A percentile compares a stretch with the other conserved stretches of the same genome.
phyloP scores from a whole-genome alignment of 2,329 filamentous ascomycete species.

The Hypoxylon sp. region DNA sequence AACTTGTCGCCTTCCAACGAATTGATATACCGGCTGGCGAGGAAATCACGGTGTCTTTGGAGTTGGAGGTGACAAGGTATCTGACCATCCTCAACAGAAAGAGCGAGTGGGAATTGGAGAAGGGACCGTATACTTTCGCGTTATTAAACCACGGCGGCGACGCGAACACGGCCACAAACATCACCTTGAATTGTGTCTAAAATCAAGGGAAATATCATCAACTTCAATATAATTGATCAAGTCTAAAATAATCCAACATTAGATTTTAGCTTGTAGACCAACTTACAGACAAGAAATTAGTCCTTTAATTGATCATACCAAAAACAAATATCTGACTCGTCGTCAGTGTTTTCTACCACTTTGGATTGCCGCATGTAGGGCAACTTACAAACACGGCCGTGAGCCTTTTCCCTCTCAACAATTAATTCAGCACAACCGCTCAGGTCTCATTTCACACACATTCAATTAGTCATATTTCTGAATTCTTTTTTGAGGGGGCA shows the following conservation, averaged over 20 bases:
- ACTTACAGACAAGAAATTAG: not conserved
- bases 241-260: not conserved
- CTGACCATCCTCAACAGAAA: conserved; percentile 59
- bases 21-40: conserved; percentile 58
- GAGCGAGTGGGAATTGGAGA: conserved; percentile 62
- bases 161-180: conserved; percentile 55
- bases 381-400: conserved; percentile 1
- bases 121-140: conserved; percentile 60
- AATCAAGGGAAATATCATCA: not conserved
- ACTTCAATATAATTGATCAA: not conserved
- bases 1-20: conserved; percentile 61
- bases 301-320: not conserved
- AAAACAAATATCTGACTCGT: not conserved
- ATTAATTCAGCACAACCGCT: conserved; percentile 1
- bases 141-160: conserved; percentile 60
- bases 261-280: not conserved
- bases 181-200: conserved; percentile 58
- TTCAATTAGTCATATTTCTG: not conserved
- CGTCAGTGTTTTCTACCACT: conserved; percentile 2
- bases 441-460: not conserved
- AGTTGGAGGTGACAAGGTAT: conserved; percentile 60
- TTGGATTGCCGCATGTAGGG: not conserved
- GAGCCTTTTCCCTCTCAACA: not conserved
- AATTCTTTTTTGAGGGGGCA: not conserved
- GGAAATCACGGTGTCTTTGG: conserved; percentile 52